These are phyloP conservation scores for Glycyrrhiza uralensis DNA, from an alignment of 306 rosid genomes.

Conservation along the genomic window DNA sequence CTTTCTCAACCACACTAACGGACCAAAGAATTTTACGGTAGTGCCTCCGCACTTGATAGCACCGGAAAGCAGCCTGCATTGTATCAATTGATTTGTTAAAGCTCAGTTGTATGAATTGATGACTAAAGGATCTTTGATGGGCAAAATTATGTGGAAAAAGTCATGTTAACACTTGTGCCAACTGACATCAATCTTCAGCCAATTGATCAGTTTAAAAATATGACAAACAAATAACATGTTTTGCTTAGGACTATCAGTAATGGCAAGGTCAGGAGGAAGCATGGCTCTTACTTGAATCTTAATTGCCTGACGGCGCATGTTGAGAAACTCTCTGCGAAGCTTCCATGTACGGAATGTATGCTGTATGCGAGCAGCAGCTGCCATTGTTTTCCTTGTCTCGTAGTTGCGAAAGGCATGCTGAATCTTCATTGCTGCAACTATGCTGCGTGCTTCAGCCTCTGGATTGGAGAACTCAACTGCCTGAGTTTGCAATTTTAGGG, in stretches of 20 bases:
- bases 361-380: slow-evolving; percentile 90
- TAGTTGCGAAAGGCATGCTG: slow-evolving; percentile 85
- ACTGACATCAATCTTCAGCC: background rate
- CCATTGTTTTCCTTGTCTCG: slow-evolving; percentile 54
- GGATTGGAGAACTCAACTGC: slow-evolving; percentile 51
- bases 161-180: background rate
- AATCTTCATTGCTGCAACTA: slow-evolving; percentile 93
- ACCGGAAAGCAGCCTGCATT: slow-evolving; percentile 85
- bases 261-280: slow-evolving; percentile 16
- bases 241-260: background rate
- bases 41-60: slow-evolving; percentile 70
- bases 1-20: slow-evolving; percentile 90
- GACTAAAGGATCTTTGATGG: background rate
- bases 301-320: slow-evolving; percentile 71
- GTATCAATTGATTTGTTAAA: background rate
- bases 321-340: slow-evolving; percentile 70
- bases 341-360: slow-evolving; percentile 83
- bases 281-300: slow-evolving; percentile 75
- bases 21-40: slow-evolving; percentile 86
- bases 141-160: background rate
- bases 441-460: slow-evolving; percentile 75
- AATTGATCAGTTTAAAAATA: background rate
- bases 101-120: background rate
- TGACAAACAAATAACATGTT: background rate
- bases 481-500: slow-evolving; percentile 53